Percentiles rank a stretch among this genome's conserved stretches.
phyloP scores from a whole-genome alignment of 768 basidiomycete species.

The Russula abietina region DNA sequence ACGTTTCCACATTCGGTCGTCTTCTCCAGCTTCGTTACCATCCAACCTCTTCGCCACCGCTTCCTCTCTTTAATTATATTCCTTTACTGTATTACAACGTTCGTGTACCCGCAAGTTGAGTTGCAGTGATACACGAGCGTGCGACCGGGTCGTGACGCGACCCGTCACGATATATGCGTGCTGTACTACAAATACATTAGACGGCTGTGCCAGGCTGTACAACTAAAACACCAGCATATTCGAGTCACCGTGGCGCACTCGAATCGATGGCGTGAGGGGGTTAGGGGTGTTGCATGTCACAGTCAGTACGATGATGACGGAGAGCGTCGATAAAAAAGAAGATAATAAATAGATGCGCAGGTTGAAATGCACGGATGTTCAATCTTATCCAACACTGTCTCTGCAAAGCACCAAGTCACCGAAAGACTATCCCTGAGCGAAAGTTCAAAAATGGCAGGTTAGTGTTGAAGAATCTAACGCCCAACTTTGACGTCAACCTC shows the following conservation, averaged over 20 bases:
- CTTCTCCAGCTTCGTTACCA: background rate
- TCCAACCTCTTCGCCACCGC: background rate
- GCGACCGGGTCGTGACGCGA: conserved; percentile 10
- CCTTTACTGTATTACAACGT: conserved; percentile 13
- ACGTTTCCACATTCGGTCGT: conserved; percentile 1
- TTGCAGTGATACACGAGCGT: conserved; percentile 26
- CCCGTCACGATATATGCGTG: too few species aligned
- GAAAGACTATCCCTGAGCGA: background rate
- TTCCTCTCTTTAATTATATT: conserved; percentile 1
- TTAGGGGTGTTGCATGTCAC: background rate
- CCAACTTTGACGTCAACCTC: conserved; percentile 1
- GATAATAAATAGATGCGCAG: conserved; percentile 28
- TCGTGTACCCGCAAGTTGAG: conserved; percentile 32
- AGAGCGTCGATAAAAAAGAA: conserved; percentile 9
- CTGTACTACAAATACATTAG: conserved; percentile 13
- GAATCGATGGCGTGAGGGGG: background rate
- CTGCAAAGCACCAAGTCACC: conserved; percentile 15
- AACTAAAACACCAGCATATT: conserved; percentile 6
- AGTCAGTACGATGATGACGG: conserved; percentile 6
- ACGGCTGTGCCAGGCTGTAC: background rate
- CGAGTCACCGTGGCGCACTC: background rate
- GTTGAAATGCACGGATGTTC: conserved; percentile 29
- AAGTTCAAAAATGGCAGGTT: background rate
- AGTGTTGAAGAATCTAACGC: background rate
- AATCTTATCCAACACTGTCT: conserved; percentile 17